These are phyloP conservation scores for Kodamaea suecica DNA, from an alignment of 1,139 yeast species.

Conservation along the genomic window DNA sequence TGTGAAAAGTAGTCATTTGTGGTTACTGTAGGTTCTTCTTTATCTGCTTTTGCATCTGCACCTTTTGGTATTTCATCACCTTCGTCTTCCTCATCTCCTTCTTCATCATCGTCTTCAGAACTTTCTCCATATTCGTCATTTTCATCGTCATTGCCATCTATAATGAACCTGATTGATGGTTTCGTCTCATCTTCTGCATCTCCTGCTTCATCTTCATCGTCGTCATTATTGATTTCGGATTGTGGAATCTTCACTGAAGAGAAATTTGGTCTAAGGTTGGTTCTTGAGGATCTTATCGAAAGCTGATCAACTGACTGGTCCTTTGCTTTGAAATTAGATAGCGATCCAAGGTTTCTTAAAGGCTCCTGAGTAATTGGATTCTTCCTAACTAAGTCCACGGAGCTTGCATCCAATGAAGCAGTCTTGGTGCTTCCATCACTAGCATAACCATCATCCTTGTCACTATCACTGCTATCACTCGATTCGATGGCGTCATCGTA, in stretches of 20 bases:
- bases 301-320: conserved; percentile 17
- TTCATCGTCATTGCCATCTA: conserved; percentile 16
- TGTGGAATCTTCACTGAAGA: conserved; percentile 77
- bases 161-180: conserved; percentile 33
- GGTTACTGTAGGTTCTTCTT: conserved; percentile 1
- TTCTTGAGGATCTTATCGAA: conserved; percentile 33
- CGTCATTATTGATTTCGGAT: conserved; percentile 67
- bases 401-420: conserved; percentile 4
- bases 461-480: conserved; percentile 29
- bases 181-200: conserved; percentile 20
- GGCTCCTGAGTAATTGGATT: conserved; percentile 4
- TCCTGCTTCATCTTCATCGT: conserved; percentile 54
- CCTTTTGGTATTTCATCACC: conserved; percentile 6
- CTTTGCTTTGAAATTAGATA: conserved; percentile 3
- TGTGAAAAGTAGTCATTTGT: conserved; percentile 3
- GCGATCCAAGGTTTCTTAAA: neutral
- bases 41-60: conserved; percentile 1
- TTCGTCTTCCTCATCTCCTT: conserved; percentile 14
- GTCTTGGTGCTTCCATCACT: conserved; percentile 11
- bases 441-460: conserved; percentile 20
- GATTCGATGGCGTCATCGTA: conserved; percentile 24
- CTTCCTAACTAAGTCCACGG: conserved; percentile 4
- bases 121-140: conserved; percentile 13
- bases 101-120: conserved; percentile 13
- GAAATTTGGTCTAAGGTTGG: conserved; percentile 61